Evolutionary conservation across 2,329 filamentous ascomycete genomes (phyloP).

Genomic region (Venturia nashicola): DNA sequence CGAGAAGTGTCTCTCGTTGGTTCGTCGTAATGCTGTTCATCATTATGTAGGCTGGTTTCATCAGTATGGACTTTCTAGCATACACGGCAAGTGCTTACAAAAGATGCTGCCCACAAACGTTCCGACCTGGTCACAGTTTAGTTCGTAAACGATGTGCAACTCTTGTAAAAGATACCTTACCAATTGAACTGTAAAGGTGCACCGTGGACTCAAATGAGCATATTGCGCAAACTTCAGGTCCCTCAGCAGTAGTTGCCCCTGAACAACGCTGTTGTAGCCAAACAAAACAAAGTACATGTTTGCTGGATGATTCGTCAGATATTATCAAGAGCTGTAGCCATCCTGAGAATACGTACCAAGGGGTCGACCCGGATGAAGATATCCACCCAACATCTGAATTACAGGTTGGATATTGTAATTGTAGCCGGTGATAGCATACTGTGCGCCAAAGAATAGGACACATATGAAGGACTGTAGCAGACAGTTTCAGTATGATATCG

Average conservation of each 20-base stretch:
- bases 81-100: neutral
- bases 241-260: conserved; percentile 12
- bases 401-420: conserved; percentile 15
- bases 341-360: conserved; percentile 24
- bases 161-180: conserved; percentile 33
- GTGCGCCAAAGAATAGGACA: conserved; percentile 18
- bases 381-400: conserved; percentile 12
- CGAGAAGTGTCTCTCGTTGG: conserved; percentile 27
- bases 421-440: conserved; percentile 15
- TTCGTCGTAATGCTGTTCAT: conserved; percentile 32
- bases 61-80: neutral
- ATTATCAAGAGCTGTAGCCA: conserved; percentile 21
- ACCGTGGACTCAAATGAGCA: conserved; percentile 25
- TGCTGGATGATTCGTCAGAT: conserved; percentile 15
- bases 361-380: conserved; percentile 20
- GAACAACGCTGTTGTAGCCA: conserved; percentile 21
- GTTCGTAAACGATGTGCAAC: conserved; percentile 22
- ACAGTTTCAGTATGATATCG: neutral
- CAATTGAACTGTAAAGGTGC: conserved; percentile 33
- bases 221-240: conserved; percentile 29
- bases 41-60: conserved; percentile 22
- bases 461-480: conserved; percentile 16
- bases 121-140: conserved; percentile 21
- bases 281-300: conserved; percentile 33
- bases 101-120: conserved; percentile 15